phyloP scores from a whole-genome alignment of 2,329 filamentous ascomycete genomes.

The Calonectria leucothoes region DNA sequence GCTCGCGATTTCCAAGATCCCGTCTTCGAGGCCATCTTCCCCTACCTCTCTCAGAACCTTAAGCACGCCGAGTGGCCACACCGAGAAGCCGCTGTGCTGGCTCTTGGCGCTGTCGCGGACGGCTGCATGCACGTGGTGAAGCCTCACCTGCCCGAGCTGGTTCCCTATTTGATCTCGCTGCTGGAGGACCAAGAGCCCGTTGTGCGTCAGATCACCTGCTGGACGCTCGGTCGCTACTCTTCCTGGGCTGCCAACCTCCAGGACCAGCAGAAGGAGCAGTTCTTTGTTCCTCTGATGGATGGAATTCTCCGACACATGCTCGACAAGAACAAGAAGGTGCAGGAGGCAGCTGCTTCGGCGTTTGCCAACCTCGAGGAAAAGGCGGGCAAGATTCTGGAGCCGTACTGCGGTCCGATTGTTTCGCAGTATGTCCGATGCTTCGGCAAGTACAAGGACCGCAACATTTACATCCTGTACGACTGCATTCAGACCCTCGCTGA shows the following conservation, averaged over 20 bases:
- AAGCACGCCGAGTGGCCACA: conserved; percentile 91
- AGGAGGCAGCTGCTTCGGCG: conserved; percentile 94
- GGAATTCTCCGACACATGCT: conserved; percentile 95
- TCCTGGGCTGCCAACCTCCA: conserved; percentile 86
- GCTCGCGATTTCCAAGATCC: conserved; percentile 88
- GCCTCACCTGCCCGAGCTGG: conserved; percentile 89
- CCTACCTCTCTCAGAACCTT: conserved; percentile 91
- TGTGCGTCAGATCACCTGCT: conserved; percentile 96
- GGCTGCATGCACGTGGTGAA: conserved; percentile 92
- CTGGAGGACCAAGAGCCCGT: conserved; percentile 88
- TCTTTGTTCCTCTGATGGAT: conserved; percentile 97
- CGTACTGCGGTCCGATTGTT: conserved; percentile 90
- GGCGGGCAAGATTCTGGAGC: conserved; percentile 81
- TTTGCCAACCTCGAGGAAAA: conserved; percentile 98
- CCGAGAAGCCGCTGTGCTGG: conserved; percentile 92
- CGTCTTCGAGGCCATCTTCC: conserved; percentile 92
- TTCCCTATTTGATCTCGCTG: conserved; percentile 89
- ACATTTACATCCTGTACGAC: conserved; percentile 99
- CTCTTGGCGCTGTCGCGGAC: conserved; percentile 93
- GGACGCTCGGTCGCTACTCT: conserved; percentile 95
- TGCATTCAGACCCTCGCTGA: conserved; percentile 98
- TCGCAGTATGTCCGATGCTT: conserved; percentile 95
- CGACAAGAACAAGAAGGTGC: conserved; percentile 96
- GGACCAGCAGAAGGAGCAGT: conserved; percentile 77
- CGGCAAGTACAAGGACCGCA: conserved; percentile 95